Base-by-base conservation (phyloP, 768 basidiomycete species). In the Tulasnella sp. region DNA sequence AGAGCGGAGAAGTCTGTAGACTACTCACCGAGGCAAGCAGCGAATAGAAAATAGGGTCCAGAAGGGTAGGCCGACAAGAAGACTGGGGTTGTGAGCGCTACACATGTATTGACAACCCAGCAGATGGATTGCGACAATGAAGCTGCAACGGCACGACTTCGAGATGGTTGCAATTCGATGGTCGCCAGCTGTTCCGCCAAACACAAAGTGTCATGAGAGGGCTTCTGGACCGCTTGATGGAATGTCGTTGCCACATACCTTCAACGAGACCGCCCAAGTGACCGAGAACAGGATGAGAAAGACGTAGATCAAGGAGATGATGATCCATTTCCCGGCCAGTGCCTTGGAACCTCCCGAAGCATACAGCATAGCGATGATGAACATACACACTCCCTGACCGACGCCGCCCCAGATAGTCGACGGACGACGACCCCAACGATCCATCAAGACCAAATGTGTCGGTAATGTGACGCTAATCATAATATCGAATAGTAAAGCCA, bases 41-140 rank as follows among this genome's bases (percentile, higher is more conserved):
- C 73, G 55, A 77, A 78, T 47, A 77, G 65, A 67, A 78, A 78
- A 64, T 77, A 78, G 1, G 76, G 75, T 1, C 75, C 77, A 1
- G 73, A 78, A 5, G 73, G 70, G 5, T 75, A 77, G 47, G 69
- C 66, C 2, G 70, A 67, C 50, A 79, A 73, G 69, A 78, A 79
- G 32, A 76, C 66, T 17, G 78, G 76, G 13, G 77, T 75, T 23
- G 76, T 71, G 64, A 76, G 69, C 9, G 77, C 75, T 60, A 78
- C 73, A 30, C 68, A 53, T 63, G 73, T 77, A 67, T 77, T 77
- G 21, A 77, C 68, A 32, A 66, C 66, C 71, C 75, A 76, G 62
- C 76, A 75, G 27, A 73, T 64, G 30, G 72, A 72, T 54, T 73
- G 71, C 5, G 75, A 68, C 60, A 78, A 64, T 64, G 74, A 68